These are phyloP conservation scores for Scleroderma citrinum DNA, from an alignment of 768 basidiomycete species.

Conservation along the genomic window DNA sequence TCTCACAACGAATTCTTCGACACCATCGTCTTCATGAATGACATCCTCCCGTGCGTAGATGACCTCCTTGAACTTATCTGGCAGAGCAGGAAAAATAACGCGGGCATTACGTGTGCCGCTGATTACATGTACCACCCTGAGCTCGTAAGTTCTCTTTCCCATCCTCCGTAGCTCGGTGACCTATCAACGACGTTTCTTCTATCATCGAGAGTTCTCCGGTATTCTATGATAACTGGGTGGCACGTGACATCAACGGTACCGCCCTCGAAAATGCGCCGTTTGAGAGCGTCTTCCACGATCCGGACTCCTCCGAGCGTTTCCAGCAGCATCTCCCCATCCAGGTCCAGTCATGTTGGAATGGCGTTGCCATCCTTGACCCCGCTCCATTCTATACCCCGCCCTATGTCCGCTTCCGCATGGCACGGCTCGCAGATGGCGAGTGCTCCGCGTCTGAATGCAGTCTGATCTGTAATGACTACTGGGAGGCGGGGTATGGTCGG, in stretches of 20 bases:
- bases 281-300: slow-evolving; percentile 87
- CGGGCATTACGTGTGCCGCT: slow-evolving; percentile 95
- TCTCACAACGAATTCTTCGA: slow-evolving; percentile 93
- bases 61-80: slow-evolving; percentile 97
- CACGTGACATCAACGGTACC: slow-evolving; percentile 96
- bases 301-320: slow-evolving; percentile 71
- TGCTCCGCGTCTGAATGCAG: slow-evolving; percentile 95
- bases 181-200: background rate
- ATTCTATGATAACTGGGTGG: slow-evolving; percentile 99
- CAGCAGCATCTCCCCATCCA: slow-evolving; percentile 90
- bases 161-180: background rate
- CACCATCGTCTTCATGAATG: slow-evolving; percentile 98
- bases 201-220: slow-evolving; percentile 79
- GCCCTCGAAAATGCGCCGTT: slow-evolving; percentile 98
- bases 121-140: slow-evolving; percentile 99
- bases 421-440: slow-evolving; percentile 77
- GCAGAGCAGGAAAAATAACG: slow-evolving; percentile 90
- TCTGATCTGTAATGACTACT: slow-evolving; percentile 98
- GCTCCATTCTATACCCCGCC: slow-evolving; percentile 91
- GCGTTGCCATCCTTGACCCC: slow-evolving; percentile 91
- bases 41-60: slow-evolving; percentile 95
- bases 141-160: slow-evolving; percentile 46
- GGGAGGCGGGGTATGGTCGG: slow-evolving; percentile 91
- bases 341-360: slow-evolving; percentile 99
- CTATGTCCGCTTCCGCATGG: slow-evolving; percentile 95